Evolutionary conservation across 768 basidiomycete genomes (phyloP).

Genomic region (Asterophora lycoperdoides): DNA sequence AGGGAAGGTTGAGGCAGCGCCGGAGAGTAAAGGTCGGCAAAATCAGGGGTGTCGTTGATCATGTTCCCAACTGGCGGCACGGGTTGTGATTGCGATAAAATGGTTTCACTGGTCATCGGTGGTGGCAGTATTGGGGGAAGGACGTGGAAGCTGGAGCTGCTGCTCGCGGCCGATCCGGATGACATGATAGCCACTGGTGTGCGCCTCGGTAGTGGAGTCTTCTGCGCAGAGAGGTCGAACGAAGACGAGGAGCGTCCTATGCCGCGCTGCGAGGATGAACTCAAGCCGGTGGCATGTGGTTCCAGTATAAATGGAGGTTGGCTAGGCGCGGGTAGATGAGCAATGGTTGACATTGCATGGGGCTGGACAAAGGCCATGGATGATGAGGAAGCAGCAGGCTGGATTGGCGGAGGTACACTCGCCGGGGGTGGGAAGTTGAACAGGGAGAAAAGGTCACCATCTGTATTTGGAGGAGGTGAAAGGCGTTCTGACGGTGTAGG

Average conservation of each 20-base stretch:
- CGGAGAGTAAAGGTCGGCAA: constrained; percentile 44
- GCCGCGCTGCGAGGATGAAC: constrained; percentile 2
- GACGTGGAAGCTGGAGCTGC: constrained; percentile 16
- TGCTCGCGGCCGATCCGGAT: constrained; percentile 17
- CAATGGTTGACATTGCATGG: not conserved
- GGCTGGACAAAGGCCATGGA: constrained; percentile 1
- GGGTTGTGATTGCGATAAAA: constrained; percentile 25
- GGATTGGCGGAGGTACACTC: not conserved
- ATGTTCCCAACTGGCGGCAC: constrained; percentile 20
- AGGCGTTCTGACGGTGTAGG: not conserved
- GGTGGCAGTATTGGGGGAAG: constrained; percentile 22
- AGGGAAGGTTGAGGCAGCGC: constrained; percentile 16
- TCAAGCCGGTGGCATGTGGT: constrained; percentile 1
- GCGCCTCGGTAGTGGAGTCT: constrained; percentile 17
- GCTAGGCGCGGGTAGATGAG: not conserved
- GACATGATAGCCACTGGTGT: constrained; percentile 31
- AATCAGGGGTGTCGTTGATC: constrained; percentile 42
- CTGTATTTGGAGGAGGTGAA: constrained; percentile 2
- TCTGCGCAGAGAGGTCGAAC: constrained; percentile 10
- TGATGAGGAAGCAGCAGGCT: constrained; percentile 10
- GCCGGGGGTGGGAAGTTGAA: constrained; percentile 20
- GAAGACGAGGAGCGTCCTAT: constrained; percentile 9
- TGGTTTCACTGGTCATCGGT: constrained; percentile 18
- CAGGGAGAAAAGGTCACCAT: constrained; percentile 26
- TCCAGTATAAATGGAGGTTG: not conserved